Evolutionary conservation across 2,329 filamentous ascomycete genomes (phyloP).

Genomic region (Dothistroma septosporum): DNA sequence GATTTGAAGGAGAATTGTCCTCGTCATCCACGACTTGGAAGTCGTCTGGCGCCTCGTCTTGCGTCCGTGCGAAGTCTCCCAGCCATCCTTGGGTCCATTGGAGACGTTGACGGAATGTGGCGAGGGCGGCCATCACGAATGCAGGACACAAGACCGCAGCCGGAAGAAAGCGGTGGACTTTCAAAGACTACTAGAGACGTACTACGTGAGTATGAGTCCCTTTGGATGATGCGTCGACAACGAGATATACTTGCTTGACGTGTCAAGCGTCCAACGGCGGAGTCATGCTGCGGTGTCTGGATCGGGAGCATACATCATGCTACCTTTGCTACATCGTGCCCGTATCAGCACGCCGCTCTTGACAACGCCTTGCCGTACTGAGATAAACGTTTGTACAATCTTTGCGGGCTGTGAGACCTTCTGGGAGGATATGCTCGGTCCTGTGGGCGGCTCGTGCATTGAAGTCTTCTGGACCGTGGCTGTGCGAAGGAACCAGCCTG

Average conservation of each 20-base stretch:
- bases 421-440: too few relatives aligned
- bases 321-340: neutral
- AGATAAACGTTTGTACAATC: too few relatives aligned
- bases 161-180: too few relatives aligned
- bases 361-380: neutral
- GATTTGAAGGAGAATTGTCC: neutral
- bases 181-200: too few relatives aligned
- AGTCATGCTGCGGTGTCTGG: neutral
- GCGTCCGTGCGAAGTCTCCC: neutral
- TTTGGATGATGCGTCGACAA: neutral
- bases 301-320: neutral
- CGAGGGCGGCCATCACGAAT: slow-evolving; percentile 6
- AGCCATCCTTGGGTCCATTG: slow-evolving; percentile 12
- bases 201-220: too few relatives aligned
- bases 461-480: too few relatives aligned
- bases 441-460: too few relatives aligned
- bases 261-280: neutral
- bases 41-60: neutral
- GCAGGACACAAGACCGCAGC: too few relatives aligned
- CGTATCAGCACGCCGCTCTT: neutral
- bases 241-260: neutral
- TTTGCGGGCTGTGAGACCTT: too few relatives aligned
- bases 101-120: neutral
- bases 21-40: slow-evolving; percentile 2
- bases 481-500: too few relatives aligned